These are phyloP conservation scores for Daldinia sp. DNA, from an alignment of 2,329 filamentous ascomycete genomes.

Conservation along the genomic window DNA sequence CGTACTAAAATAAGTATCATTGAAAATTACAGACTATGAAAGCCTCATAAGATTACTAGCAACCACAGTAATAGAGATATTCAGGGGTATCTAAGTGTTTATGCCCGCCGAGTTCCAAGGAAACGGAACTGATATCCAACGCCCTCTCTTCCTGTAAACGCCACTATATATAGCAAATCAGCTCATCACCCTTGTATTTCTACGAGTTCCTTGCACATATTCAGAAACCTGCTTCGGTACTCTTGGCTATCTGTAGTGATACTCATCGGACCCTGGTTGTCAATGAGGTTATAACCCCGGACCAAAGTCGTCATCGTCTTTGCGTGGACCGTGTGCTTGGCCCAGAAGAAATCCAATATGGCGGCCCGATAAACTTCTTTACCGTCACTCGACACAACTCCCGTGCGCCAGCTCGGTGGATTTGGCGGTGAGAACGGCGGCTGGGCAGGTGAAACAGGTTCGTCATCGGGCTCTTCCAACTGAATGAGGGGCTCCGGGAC, in stretches of 20 bases:
- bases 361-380: constrained; percentile 73
- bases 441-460: constrained; percentile 39
- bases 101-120: not conserved
- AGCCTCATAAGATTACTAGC: not conserved
- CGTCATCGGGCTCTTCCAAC: constrained; percentile 16
- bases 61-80: not conserved
- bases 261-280: constrained; percentile 74
- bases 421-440: constrained; percentile 48
- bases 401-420: constrained; percentile 66
- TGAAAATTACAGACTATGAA: not conserved
- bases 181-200: constrained; percentile 43
- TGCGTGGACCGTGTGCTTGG: constrained; percentile 73
- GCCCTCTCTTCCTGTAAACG: constrained; percentile 1
- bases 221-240: constrained; percentile 65
- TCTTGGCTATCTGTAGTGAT: constrained; percentile 75
- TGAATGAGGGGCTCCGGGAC: constrained; percentile 58
- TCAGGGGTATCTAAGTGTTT: constrained; percentile 12
- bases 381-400: constrained; percentile 67
- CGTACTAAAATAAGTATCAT: not conserved
- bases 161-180: not conserved
- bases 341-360: constrained; percentile 81
- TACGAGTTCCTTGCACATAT: constrained; percentile 57
- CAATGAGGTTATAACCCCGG: constrained; percentile 68
- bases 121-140: not conserved
- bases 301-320: constrained; percentile 72